Conservation (phyloP, 805 yeast species). For the Yarrowia porcina region DNA sequence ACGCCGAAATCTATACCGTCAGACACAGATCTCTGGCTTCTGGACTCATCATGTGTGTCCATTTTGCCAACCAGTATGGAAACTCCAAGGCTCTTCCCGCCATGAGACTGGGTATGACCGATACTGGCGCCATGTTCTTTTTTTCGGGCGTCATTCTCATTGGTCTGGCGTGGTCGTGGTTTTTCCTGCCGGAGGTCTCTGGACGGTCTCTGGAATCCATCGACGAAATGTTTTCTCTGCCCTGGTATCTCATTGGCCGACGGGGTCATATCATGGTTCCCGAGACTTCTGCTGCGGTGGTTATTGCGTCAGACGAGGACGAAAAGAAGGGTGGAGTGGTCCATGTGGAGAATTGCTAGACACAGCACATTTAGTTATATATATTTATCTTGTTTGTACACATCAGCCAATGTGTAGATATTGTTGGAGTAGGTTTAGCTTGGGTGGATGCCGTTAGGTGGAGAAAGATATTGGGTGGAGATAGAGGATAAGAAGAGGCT, state of each 20-base stretch:
- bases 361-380: not conserved
- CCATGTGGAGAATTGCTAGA: slow-evolving; percentile 11
- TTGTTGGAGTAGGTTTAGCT: slow-evolving; percentile 16
- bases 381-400: slow-evolving; percentile 2
- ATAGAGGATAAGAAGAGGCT: no score
- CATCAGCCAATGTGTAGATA: no score
- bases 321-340: slow-evolving; percentile 12
- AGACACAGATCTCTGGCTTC: slow-evolving; percentile 50
- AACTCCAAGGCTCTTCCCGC: slow-evolving; percentile 54
- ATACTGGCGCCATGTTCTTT: slow-evolving; percentile 52
- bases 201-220: slow-evolving; percentile 53
- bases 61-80: slow-evolving; percentile 56
- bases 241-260: slow-evolving; percentile 56
- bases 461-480: slow-evolving; percentile 9
- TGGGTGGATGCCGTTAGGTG: no score
- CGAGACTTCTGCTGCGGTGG: slow-evolving; percentile 5
- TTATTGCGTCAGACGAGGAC: slow-evolving; percentile 3
- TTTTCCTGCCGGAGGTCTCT: slow-evolving; percentile 50
- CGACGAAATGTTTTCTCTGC: slow-evolving; percentile 52
- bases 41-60: slow-evolving; percentile 53
- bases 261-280: slow-evolving; percentile 17
- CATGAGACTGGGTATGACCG: slow-evolving; percentile 47
- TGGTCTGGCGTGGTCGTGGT: slow-evolving; percentile 49
- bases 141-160: slow-evolving; percentile 45
- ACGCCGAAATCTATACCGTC: slow-evolving; percentile 55